Evolutionary conservation across 768 basidiomycete species (phyloP).

Genomic region (Pulveroboletus ravenelii): DNA sequence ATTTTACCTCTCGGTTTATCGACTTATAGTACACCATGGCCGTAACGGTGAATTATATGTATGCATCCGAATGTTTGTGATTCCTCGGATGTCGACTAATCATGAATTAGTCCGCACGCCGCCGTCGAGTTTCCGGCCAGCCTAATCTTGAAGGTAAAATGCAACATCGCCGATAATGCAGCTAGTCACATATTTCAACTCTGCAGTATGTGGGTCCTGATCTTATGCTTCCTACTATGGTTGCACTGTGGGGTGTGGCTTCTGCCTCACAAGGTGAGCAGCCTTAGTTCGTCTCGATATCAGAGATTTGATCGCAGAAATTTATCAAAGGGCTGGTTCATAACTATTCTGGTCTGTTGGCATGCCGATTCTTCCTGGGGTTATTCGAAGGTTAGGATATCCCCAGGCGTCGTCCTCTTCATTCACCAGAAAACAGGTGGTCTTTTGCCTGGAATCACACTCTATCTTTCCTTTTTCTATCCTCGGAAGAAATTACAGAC

Average conservation of each 20-base stretch:
- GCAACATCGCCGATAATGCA: not conserved
- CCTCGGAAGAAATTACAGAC: slow-evolving; percentile 29
- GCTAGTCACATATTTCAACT: not conserved
- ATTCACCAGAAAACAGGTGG: slow-evolving; percentile 37
- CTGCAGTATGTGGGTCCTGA: slow-evolving; percentile 44
- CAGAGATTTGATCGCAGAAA: not conserved
- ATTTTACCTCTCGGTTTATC: not conserved
- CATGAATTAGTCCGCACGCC: slow-evolving; percentile 40
- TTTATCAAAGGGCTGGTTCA: slow-evolving; percentile 37
- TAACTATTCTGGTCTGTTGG: slow-evolving; percentile 49
- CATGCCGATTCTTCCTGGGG: slow-evolving; percentile 48
- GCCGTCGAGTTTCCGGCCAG: slow-evolving; percentile 56
- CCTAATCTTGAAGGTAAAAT: slow-evolving; percentile 45
- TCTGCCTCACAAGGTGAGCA: slow-evolving; percentile 52
- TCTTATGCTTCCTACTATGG: slow-evolving; percentile 55
- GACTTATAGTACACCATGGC: slow-evolving; percentile 30
- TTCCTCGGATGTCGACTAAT: not conserved
- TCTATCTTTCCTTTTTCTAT: slow-evolving; percentile 52
- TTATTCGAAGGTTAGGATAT: slow-evolving; percentile 48
- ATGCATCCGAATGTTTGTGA: not conserved
- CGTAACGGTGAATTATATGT: slow-evolving; percentile 29
- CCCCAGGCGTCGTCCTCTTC: not conserved
- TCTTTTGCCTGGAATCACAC: slow-evolving; percentile 53
- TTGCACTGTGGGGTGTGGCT: slow-evolving; percentile 61
- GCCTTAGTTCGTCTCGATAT: not conserved